These are phyloP conservation scores for Fusarium sp. DNA, from an alignment of 2,329 filamentous ascomycete species.

Conservation along the genomic window DNA sequence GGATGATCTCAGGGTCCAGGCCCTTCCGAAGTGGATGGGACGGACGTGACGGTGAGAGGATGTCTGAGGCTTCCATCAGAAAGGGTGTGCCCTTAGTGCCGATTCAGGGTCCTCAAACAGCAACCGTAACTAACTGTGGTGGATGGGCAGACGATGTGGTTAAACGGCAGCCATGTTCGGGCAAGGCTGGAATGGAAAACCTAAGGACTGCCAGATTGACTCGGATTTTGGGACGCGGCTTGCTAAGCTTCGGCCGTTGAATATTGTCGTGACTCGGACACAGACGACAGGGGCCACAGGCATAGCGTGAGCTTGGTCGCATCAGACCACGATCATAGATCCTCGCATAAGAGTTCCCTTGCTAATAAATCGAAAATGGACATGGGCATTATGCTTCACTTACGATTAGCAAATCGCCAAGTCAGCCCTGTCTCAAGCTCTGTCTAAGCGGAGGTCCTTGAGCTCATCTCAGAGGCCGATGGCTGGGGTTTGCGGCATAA, in stretches of 20 bases:
- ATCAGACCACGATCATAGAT: background rate
- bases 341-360: slow-evolving; percentile 14
- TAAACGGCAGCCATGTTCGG: slow-evolving; percentile 27
- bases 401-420: background rate
- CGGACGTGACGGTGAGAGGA: slow-evolving; percentile 30
- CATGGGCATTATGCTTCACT: background rate
- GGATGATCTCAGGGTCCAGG: slow-evolving; percentile 45
- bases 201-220: slow-evolving; percentile 1
- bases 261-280: slow-evolving; percentile 1
- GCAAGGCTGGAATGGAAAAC: slow-evolving; percentile 7
- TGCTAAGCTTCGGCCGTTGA: slow-evolving; percentile 14
- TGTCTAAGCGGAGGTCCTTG: background rate
- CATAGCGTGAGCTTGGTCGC: background rate
- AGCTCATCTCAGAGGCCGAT: slow-evolving; percentile 2
- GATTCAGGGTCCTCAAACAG: slow-evolving; percentile 7
- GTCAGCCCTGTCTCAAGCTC: background rate
- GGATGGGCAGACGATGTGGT: background rate
- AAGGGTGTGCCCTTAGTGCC: slow-evolving; percentile 32
- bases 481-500: slow-evolving; percentile 10
- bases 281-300: background rate
- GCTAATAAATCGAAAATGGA: background rate
- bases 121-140: slow-evolving; percentile 34
- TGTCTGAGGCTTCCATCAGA: slow-evolving; percentile 15
- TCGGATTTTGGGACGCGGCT: slow-evolving; percentile 7
- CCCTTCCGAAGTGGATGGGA: slow-evolving; percentile 42